Conservation (phyloP, 305 asterid species). For the Rubia occidens region DNA sequence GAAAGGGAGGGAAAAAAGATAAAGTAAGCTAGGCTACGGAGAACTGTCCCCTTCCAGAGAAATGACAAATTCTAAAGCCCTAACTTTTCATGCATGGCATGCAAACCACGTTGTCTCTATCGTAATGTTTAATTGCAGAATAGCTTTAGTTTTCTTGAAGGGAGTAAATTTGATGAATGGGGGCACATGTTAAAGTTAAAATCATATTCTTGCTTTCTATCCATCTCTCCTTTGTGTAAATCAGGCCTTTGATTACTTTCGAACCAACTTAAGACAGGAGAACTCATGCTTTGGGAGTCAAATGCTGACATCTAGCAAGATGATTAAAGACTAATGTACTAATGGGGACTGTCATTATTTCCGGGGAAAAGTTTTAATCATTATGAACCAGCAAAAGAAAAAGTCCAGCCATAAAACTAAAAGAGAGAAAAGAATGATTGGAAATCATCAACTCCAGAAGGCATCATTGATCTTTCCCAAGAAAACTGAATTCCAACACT, state of each 20-base stretch:
- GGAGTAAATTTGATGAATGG: background rate
- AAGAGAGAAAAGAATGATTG: background rate
- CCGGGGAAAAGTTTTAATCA: slow-evolving; percentile 9
- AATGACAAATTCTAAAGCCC: slow-evolving; percentile 33
- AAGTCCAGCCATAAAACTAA: background rate
- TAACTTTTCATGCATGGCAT: slow-evolving; percentile 75
- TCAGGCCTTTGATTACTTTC: slow-evolving; percentile 30
- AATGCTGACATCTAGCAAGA: slow-evolving; percentile 33
- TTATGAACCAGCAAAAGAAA: slow-evolving; percentile 8
- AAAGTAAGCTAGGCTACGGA: slow-evolving; percentile 15
- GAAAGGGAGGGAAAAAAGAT: slow-evolving; percentile 22
- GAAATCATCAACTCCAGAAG: background rate
- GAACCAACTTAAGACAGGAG: slow-evolving; percentile 26
- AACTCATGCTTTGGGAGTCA: slow-evolving; percentile 41
- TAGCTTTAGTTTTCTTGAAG: slow-evolving; percentile 10
- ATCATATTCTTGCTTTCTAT: slow-evolving; percentile 50
- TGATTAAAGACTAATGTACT: slow-evolving; percentile 11
- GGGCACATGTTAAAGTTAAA: slow-evolving; percentile 54
- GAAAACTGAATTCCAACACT: slow-evolving; percentile 9
- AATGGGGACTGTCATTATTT: background rate
- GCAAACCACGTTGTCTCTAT: slow-evolving; percentile 49
- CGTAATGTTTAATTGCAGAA: background rate
- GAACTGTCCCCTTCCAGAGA: slow-evolving; percentile 18
- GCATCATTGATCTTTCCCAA: slow-evolving; percentile 10
- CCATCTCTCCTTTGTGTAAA: slow-evolving; percentile 48